Evolutionary conservation across 352 stramenopile genomes (phyloP).

Genomic region (Saprolegnia parasitica): DNA sequence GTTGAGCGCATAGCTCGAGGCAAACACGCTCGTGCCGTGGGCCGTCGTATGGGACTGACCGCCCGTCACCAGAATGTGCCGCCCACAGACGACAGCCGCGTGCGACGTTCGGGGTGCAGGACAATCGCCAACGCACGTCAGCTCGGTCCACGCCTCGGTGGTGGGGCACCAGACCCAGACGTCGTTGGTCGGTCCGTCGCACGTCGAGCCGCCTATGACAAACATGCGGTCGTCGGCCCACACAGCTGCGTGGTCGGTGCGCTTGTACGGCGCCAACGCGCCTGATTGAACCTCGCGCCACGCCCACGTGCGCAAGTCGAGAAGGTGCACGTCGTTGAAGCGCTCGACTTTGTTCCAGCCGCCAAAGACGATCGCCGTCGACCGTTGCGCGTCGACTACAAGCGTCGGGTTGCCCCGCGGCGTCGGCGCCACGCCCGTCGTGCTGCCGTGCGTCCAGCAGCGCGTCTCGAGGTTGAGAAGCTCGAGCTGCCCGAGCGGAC

Average conservation of each 20-base stretch:
- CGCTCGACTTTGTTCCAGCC: slow-evolving; percentile 89
- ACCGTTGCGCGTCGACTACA: slow-evolving; percentile 59
- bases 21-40: slow-evolving; percentile 44
- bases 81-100: slow-evolving; percentile 45
- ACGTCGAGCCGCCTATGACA: slow-evolving; percentile 62
- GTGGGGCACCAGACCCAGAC: slow-evolving; percentile 54
- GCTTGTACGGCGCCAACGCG: neutral
- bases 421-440: slow-evolving; percentile 76
- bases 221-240: slow-evolving; percentile 32
- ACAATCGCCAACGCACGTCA: slow-evolving; percentile 42
- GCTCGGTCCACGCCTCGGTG: slow-evolving; percentile 36
- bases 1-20: slow-evolving; percentile 44
- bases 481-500: slow-evolving; percentile 89
- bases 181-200: slow-evolving; percentile 63
- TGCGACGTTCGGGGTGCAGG: slow-evolving; percentile 60
- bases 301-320: slow-evolving; percentile 84
- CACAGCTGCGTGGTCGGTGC: slow-evolving; percentile 22
- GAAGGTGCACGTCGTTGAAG: slow-evolving; percentile 93
- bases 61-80: slow-evolving; percentile 57
- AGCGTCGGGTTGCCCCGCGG: slow-evolving; percentile 93
- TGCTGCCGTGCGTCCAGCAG: slow-evolving; percentile 67
- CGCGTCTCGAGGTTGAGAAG: slow-evolving; percentile 84
- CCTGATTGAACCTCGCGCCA: slow-evolving; percentile 51
- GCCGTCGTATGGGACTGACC: slow-evolving; percentile 41
- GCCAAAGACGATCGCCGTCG: slow-evolving; percentile 92